Evolutionary conservation across 1,284 basidiomycete species (phyloP).

Genomic region (Austroboletus novae-zelandiae): DNA sequence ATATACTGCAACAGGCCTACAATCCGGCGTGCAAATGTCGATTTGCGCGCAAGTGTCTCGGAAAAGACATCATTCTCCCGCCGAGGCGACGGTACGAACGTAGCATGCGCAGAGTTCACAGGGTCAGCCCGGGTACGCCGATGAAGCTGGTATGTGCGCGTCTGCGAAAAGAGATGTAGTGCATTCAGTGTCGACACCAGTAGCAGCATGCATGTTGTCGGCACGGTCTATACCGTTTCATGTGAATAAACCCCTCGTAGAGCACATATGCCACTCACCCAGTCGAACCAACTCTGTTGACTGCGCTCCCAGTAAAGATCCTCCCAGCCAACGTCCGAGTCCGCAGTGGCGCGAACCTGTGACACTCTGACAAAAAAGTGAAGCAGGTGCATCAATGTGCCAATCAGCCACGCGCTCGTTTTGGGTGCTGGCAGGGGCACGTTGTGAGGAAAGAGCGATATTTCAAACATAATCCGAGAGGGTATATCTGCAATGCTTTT

Average conservation of each 20-base stretch:
- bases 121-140: constrained; percentile 50
- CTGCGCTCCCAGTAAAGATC: constrained; percentile 64
- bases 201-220: constrained; percentile 53
- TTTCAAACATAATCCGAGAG: constrained; percentile 65
- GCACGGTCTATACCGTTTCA: constrained; percentile 49
- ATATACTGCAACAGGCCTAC: constrained; percentile 19
- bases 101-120: constrained; percentile 64
- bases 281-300: constrained; percentile 71
- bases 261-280: constrained; percentile 48
- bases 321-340: constrained; percentile 73
- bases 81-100: constrained; percentile 55
- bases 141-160: constrained; percentile 64
- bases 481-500: constrained; percentile 61
- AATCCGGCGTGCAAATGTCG: constrained; percentile 31
- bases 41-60: constrained; percentile 37
- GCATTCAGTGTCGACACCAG: constrained; percentile 52
- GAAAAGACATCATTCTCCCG: constrained; percentile 35
- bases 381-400: constrained; percentile 59
- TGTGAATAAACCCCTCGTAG: constrained; percentile 12
- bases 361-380: constrained; percentile 64
- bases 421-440: constrained; percentile 64
- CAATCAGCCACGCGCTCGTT: constrained; percentile 64
- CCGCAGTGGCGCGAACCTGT: constrained; percentile 52
- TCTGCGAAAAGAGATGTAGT: constrained; percentile 65
- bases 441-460: constrained; percentile 73